These are phyloP conservation scores for Xylaria sp. DNA, from an alignment of 2,329 filamentous ascomycete genomes.

Conservation along the genomic window DNA sequence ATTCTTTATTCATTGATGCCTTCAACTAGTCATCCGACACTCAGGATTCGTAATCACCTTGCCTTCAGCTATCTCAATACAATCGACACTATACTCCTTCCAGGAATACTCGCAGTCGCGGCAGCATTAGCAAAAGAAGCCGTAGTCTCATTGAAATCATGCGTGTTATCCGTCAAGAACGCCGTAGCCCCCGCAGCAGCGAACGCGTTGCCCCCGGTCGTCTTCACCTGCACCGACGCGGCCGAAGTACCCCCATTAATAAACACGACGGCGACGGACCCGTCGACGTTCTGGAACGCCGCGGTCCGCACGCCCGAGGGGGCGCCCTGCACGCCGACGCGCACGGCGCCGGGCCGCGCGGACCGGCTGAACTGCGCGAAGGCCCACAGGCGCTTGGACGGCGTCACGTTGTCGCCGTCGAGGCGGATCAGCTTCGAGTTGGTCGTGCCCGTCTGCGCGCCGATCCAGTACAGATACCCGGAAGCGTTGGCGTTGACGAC, in stretches of 20 bases:
- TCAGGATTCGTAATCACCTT: neutral
- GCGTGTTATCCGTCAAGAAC: slow-evolving; percentile 41
- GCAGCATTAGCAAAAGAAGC: slow-evolving; percentile 20
- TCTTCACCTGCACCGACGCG: slow-evolving; percentile 27
- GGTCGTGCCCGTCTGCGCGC: slow-evolving; percentile 34
- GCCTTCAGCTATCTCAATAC: slow-evolving; percentile 23
- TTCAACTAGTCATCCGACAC: no score
- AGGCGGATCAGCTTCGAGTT: slow-evolving; percentile 40
- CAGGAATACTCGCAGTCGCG: slow-evolving; percentile 28
- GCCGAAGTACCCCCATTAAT: slow-evolving; percentile 38
- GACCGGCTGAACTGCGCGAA: slow-evolving; percentile 40
- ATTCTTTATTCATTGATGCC: no score
- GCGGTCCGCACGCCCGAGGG: slow-evolving; percentile 29
- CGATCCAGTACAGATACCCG: slow-evolving; percentile 59
- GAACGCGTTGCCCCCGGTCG: slow-evolving; percentile 30
- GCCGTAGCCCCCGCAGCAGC: slow-evolving; percentile 29
- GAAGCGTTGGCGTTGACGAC: slow-evolving; percentile 58
- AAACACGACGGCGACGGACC: slow-evolving; percentile 39
- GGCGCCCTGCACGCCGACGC: slow-evolving; percentile 34
- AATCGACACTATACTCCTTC: slow-evolving; percentile 32
- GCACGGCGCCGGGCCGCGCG: slow-evolving; percentile 35
- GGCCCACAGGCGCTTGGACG: slow-evolving; percentile 36
- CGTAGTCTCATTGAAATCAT: slow-evolving; percentile 37
- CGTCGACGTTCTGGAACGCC: slow-evolving; percentile 41
- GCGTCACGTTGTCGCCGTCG: slow-evolving; percentile 29